These are phyloP conservation scores for Aspergillus bertholletiae DNA, from an alignment of 495 filamentous ascomycete species.

Conservation along the genomic window DNA sequence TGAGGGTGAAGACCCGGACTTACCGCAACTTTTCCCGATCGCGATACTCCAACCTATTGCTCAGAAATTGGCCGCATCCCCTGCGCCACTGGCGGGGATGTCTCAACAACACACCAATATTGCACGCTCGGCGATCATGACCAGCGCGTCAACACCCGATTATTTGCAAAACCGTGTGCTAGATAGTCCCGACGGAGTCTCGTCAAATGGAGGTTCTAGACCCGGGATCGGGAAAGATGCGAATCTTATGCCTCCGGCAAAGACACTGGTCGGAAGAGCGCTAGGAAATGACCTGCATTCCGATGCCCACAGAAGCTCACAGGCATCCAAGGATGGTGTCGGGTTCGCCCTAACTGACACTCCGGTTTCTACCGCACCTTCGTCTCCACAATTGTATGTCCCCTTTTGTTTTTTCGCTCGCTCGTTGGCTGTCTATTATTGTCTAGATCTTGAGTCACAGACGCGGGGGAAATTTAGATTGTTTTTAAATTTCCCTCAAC, in stretches of 20 bases:
- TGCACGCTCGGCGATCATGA: constrained; percentile 61
- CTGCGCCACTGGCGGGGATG: constrained; percentile 21
- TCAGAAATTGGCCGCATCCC: constrained; percentile 14
- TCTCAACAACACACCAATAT: constrained; percentile 34
- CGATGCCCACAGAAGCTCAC: constrained; percentile 42
- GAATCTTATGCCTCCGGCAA: constrained; percentile 37
- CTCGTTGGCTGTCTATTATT: constrained; percentile 15
- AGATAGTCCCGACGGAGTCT: constrained; percentile 15
- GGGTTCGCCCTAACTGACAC: constrained; percentile 64
- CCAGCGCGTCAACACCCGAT: constrained; percentile 33
- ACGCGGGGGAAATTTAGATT: neutral
- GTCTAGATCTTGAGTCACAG: constrained; percentile 4
- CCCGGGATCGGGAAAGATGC: constrained; percentile 31
- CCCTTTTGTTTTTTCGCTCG: constrained; percentile 13
- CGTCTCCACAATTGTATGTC: constrained; percentile 68
- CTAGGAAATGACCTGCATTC: constrained; percentile 47
- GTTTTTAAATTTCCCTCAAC: neutral
- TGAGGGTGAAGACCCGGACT: neutral
- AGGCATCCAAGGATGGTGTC: constrained; percentile 47
- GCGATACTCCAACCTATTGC: neutral
- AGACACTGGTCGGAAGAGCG: constrained; percentile 43
- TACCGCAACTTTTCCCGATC: neutral
- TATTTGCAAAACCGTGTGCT: constrained; percentile 9
- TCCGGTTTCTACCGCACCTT: constrained; percentile 63
- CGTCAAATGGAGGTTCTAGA: constrained; percentile 21